Percentiles rank a stretch among this genome's conserved stretches.
Evolutionary conservation across 2,329 filamentous ascomycete genomes (phyloP).

Genomic region (Pseudogymnoascus sp.): DNA sequence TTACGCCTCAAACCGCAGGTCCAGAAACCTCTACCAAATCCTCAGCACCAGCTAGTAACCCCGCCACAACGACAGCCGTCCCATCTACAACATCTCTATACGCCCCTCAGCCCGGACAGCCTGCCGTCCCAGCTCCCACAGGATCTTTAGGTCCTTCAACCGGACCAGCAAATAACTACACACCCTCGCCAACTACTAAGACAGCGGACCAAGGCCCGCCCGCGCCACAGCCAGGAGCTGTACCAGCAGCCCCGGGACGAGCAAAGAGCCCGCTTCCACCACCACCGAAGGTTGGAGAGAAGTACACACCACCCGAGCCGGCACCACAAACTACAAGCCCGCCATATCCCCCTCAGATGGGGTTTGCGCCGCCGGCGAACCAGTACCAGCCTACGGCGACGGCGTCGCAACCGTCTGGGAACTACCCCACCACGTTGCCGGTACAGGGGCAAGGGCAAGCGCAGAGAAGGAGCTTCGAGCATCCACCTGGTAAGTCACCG

Average conservation of each 20-base stretch:
- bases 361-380: constrained; percentile 39
- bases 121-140: constrained; percentile 36
- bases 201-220: constrained; percentile 36
- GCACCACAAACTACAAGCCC: constrained; percentile 27
- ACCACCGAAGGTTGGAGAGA: constrained; percentile 45
- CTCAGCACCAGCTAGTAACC: constrained; percentile 16
- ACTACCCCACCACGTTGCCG: constrained; percentile 6
- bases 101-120: constrained; percentile 42
- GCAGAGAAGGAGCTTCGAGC: constrained; percentile 23
- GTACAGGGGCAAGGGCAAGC: background rate
- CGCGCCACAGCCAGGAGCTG: constrained; percentile 50
- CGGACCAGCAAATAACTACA: constrained; percentile 28
- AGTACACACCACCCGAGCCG: constrained; percentile 31
- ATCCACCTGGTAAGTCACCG: constrained; percentile 20
- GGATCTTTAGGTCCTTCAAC: background rate
- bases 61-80: constrained; percentile 26
- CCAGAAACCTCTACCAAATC: constrained; percentile 21
- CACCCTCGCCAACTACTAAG: constrained; percentile 35
- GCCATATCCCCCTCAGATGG: constrained; percentile 42
- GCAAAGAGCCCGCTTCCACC: constrained; percentile 36
- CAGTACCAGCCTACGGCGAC: constrained; percentile 18
- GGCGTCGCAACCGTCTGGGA: constrained; percentile 9
- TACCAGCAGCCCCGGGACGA: constrained; percentile 36
- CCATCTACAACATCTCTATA: constrained; percentile 25
- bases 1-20: constrained; percentile 39